Evolutionary conservation across 202 grass and related monocot genomes (phyloP).

Genomic region (Dendrocalamus latiflorus): DNA sequence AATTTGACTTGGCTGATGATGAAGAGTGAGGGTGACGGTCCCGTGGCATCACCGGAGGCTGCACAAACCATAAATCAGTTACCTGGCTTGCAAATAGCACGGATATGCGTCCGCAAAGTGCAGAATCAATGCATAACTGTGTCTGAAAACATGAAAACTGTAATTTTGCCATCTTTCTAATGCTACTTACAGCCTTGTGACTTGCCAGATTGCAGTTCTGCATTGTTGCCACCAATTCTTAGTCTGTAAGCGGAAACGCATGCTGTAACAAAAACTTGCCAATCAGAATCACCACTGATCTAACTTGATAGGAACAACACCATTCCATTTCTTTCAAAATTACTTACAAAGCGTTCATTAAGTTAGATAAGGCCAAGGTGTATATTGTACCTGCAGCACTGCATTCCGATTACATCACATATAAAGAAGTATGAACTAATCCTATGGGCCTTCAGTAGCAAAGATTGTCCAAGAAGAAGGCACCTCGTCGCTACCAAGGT

Average conservation of each 20-base stretch:
- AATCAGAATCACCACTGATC: neutral
- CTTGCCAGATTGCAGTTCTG: conserved; percentile 4
- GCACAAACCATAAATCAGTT: neutral
- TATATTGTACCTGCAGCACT: conserved; percentile 34
- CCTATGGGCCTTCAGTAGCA: conserved; percentile 11
- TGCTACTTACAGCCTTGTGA: conserved; percentile 25
- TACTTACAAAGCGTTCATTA: conserved; percentile 11
- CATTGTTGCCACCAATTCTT: neutral
- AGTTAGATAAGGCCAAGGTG: conserved; percentile 33
- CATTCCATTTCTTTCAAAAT: conserved; percentile 33
- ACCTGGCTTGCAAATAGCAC: conserved; percentile 23
- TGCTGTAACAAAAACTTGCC: neutral
- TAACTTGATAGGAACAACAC: neutral
- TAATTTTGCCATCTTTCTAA: conserved; percentile 16
- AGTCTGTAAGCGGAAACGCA: neutral
- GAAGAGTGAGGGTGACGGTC: conserved; percentile 1
- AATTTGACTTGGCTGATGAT: conserved; percentile 22
- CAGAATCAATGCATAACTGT: neutral
- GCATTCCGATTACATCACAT: conserved; percentile 27
- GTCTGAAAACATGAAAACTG: conserved; percentile 15
- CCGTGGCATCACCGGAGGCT: neutral
- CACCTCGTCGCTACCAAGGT: conserved; percentile 52
- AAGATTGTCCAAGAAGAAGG: neutral
- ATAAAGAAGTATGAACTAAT: conserved; percentile 33
- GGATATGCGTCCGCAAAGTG: neutral